phyloP scores from a whole-genome alignment of 1,284 basidiomycete species.

The Leccinum pachyderme region DNA sequence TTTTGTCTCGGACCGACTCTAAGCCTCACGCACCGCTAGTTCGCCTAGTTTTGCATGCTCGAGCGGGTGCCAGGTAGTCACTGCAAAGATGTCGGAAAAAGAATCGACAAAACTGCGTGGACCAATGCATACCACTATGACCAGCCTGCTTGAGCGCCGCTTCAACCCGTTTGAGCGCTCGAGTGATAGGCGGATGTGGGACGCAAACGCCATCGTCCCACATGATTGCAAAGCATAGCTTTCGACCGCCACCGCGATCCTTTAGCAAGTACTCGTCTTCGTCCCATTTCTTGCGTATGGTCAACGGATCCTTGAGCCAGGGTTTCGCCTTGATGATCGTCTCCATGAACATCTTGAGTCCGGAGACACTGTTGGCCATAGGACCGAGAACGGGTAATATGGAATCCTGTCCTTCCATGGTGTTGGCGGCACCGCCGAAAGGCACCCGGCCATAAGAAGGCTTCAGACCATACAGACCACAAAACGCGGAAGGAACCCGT shows the following conservation, averaged over 20 bases:
- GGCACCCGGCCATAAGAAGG: constrained; percentile 73
- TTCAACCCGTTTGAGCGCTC: constrained; percentile 61
- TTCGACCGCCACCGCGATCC: constrained; percentile 56
- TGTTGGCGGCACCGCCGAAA: constrained; percentile 61
- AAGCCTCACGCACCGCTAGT: constrained; percentile 33
- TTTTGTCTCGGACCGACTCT: background rate
- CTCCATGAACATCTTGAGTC: constrained; percentile 63
- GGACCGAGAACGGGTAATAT: constrained; percentile 74
- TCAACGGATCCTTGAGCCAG: constrained; percentile 69
- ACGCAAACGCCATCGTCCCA: constrained; percentile 59
- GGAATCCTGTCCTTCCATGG: constrained; percentile 69
- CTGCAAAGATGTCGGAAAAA: constrained; percentile 19
- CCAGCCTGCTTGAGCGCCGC: constrained; percentile 61
- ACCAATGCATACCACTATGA: constrained; percentile 52
- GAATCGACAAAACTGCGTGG: background rate
- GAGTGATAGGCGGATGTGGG: constrained; percentile 69
- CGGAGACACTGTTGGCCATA: constrained; percentile 54
- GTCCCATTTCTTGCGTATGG: constrained; percentile 63
- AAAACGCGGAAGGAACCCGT: constrained; percentile 66
- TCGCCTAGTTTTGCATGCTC: constrained; percentile 39
- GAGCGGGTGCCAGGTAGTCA: constrained; percentile 43
- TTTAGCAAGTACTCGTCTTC: constrained; percentile 55
- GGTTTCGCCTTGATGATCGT: constrained; percentile 54
- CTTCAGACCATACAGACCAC: constrained; percentile 67
- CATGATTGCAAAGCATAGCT: constrained; percentile 61